Percentiles rank a stretch among this genome's conserved stretches.
Conservation (phyloP, 129 eudicot species). For the Tagetes erecta region DNA sequence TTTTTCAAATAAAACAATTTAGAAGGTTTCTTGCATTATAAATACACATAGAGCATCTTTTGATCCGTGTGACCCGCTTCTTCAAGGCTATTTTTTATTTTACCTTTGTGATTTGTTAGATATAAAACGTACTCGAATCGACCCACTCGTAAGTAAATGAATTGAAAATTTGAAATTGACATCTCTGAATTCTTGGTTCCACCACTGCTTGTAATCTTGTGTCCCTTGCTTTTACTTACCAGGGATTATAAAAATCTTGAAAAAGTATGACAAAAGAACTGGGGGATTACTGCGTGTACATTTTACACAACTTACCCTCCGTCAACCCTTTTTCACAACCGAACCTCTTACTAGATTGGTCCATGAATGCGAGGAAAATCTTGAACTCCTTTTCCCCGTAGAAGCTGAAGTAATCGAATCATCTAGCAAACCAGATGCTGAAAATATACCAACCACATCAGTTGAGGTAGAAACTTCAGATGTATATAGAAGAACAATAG, state of each 20-base stretch:
- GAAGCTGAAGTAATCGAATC: conserved; percentile 81
- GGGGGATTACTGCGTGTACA: conserved; percentile 78
- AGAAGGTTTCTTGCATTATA: not conserved
- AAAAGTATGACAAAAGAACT: conserved; percentile 89
- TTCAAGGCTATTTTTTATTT: not conserved
- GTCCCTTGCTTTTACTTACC: conserved; percentile 2
- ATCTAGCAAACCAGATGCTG: conserved; percentile 18
- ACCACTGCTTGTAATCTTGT: not conserved
- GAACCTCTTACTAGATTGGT: conserved; percentile 80
- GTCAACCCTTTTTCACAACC: conserved; percentile 85
- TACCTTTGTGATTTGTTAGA: not conserved
- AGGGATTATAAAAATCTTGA: conserved; percentile 88
- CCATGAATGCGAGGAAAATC: conserved; percentile 85
- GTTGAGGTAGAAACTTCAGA: conserved; percentile 58
- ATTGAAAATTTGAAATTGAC: not conserved
- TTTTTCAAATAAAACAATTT: conserved; percentile 6
- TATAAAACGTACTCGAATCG: not conserved
- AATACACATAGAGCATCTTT: not conserved
- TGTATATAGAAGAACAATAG: conserved; percentile 70
- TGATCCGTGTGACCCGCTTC: not conserved
- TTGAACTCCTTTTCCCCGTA: conserved; percentile 69
- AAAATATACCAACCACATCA: conserved; percentile 24
- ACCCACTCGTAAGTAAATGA: not conserved
- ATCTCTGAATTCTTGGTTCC: not conserved
- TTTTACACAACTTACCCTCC: conserved; percentile 72